Evolutionary conservation across 148 eudicot species (phyloP).

Genomic region (Fagopyrum tataricum): DNA sequence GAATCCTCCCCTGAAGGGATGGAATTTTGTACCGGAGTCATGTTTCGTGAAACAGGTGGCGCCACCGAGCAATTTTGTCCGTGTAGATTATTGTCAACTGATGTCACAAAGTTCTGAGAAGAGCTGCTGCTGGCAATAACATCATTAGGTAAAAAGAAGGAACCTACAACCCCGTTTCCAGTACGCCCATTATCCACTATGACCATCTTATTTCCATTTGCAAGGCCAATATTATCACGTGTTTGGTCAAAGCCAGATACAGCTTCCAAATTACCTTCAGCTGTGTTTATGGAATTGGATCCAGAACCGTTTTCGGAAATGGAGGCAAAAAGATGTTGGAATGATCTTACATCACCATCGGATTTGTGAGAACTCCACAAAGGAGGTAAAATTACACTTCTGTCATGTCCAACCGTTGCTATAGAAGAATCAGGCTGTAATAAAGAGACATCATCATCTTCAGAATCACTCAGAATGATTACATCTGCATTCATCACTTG

Average conservation of each 20-base stretch:
- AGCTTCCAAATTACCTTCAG: slow-evolving; percentile 15
- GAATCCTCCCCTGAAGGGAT: slow-evolving; percentile 20
- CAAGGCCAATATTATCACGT: slow-evolving; percentile 10
- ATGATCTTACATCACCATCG: not conserved
- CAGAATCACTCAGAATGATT: slow-evolving; percentile 86
- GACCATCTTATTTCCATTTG: slow-evolving; percentile 12
- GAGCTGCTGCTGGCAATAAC: slow-evolving; percentile 1
- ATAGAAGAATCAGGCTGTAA: slow-evolving; percentile 31
- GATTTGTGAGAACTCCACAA: not conserved
- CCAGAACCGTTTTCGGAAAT: slow-evolving; percentile 17
- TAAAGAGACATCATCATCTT: slow-evolving; percentile 59
- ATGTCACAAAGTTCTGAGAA: slow-evolving; percentile 14
- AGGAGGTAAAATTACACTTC: slow-evolving; percentile 19
- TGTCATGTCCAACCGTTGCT: slow-evolving; percentile 13
- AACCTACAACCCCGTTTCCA: slow-evolving; percentile 17
- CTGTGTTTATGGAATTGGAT: slow-evolving; percentile 12
- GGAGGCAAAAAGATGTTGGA: slow-evolving; percentile 9
- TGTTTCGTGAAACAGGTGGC: slow-evolving; percentile 18
- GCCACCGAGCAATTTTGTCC: slow-evolving; percentile 12
- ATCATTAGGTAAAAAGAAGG: slow-evolving; percentile 13
- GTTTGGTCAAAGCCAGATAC: slow-evolving; percentile 18
- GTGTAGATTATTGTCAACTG: slow-evolving; percentile 18
- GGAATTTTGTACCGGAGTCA: slow-evolving; percentile 15
- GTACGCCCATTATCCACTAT: slow-evolving; percentile 16
- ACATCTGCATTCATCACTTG: slow-evolving; percentile 39